These are phyloP conservation scores for Polyporus tsugae DNA, from an alignment of 1,284 basidiomycete genomes.

Conservation along the genomic window DNA sequence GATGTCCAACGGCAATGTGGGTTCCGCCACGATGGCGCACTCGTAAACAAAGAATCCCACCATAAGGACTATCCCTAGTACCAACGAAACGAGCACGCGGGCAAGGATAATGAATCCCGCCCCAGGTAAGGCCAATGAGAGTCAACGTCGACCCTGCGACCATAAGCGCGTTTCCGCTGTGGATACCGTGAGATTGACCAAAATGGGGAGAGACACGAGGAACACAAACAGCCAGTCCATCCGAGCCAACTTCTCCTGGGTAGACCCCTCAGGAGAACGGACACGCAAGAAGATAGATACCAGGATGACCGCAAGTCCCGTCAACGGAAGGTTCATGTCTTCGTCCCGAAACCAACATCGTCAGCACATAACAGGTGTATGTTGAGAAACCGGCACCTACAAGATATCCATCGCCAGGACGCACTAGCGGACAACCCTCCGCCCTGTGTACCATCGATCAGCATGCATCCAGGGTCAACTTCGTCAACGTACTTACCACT, in stretches of 20 bases:
- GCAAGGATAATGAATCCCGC: conserved; percentile 33
- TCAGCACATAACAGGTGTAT: not conserved
- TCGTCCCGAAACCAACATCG: not conserved
- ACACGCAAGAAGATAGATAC: conserved; percentile 43
- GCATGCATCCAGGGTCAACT: no score
- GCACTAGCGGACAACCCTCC: conserved; percentile 33
- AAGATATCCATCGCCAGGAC: conserved; percentile 43
- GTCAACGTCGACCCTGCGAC: conserved; percentile 24
- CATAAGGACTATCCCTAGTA: conserved; percentile 32
- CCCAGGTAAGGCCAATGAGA: conserved; percentile 33
- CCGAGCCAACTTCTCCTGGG: conserved; percentile 34
- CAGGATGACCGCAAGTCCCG: conserved; percentile 44
- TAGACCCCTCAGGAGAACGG: conserved; percentile 39
- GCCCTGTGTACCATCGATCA: conserved; percentile 19
- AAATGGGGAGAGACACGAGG: not conserved
- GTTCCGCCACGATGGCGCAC: not conserved
- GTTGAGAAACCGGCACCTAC: conserved; percentile 20
- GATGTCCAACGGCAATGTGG: conserved; percentile 40
- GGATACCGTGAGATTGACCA: not conserved
- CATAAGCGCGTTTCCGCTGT: conserved; percentile 32
- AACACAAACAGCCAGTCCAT: conserved; percentile 41
- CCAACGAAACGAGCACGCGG: conserved; percentile 30
- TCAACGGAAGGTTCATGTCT: conserved; percentile 48
- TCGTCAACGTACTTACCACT: not conserved
- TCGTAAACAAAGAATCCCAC: conserved; percentile 31